A percentile compares a stretch with the other conserved stretches of the same genome.
Evolutionary conservation across 2,329 filamentous ascomycete genomes (phyloP).

Genomic region (Talaromyces sp.): DNA sequence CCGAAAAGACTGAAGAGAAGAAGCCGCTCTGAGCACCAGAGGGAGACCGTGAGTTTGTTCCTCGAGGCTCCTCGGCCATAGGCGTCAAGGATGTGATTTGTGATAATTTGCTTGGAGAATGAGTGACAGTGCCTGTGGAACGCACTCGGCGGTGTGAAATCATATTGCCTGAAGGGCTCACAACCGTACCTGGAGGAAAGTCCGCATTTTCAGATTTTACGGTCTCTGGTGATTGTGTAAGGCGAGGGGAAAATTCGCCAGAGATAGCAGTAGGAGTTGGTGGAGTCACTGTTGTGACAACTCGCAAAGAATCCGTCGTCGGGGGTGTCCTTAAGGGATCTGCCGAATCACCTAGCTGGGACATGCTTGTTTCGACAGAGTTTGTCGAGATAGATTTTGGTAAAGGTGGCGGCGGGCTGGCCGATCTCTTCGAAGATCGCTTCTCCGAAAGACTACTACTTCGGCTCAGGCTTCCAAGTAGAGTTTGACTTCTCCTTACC

Average conservation of each 20-base stretch:
- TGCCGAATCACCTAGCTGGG: background rate
- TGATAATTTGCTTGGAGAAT: conserved; percentile 82
- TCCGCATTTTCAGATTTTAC: conserved; percentile 26
- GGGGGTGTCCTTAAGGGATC: conserved; percentile 32
- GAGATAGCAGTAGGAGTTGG: conserved; percentile 58
- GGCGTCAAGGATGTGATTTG: conserved; percentile 72
- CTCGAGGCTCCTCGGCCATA: conserved; percentile 62
- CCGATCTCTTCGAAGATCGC: conserved; percentile 27
- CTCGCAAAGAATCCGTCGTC: conserved; percentile 33
- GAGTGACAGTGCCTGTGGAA: conserved; percentile 50
- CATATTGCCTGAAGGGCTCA: conserved; percentile 66
- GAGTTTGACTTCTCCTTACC: conserved; percentile 25
- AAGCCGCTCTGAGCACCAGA: conserved; percentile 64
- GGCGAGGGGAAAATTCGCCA: conserved; percentile 27
- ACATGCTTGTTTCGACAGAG: conserved; percentile 22
- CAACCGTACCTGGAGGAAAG: conserved; percentile 48
- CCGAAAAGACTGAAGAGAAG: conserved; percentile 90
- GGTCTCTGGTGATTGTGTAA: conserved; percentile 42
- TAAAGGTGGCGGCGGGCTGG: conserved; percentile 32
- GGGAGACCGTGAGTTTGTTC: conserved; percentile 51
- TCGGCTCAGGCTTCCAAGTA: conserved; percentile 39
- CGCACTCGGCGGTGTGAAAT: conserved; percentile 66
- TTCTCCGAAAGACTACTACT: conserved; percentile 36
- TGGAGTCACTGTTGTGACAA: conserved; percentile 61
- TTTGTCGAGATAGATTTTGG: conserved; percentile 34